Evolutionary conservation across 768 basidiomycete genomes (phyloP), one percentile per base, ranked within the genome.

Genomic region (Crassisporium funariophilum): DNA sequence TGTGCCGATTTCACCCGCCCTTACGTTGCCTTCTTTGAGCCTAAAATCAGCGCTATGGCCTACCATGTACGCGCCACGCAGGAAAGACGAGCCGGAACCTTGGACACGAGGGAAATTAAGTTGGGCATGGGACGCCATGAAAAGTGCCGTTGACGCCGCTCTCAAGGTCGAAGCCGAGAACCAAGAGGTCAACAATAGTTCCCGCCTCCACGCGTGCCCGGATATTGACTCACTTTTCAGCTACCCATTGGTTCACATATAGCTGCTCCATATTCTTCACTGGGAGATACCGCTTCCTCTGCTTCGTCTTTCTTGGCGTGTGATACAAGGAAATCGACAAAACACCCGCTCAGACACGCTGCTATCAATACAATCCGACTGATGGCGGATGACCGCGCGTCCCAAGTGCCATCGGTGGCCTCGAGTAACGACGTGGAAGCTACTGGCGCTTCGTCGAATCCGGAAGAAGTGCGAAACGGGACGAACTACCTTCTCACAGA

Each of bases 401-500:
- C 61, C 22, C 34, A 45, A 13, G 52, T 25, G 10, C 24, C n/a
- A 21, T 29, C 38, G n/a, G n/a, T n/a, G n/a, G n/a, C n/a, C n/a
- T n/a, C n/a, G n/a, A n/a, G n/a, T 29, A 25, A 42, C 15, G 24
- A 39, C n/a, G 40, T 7, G 9, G 19, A 33, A 22, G 7, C 24
- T 22, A 19, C 15, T 19, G 44, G 48, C 9, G 44, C 37, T 41
- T 47, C 55, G 22, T 20, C 45, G 35, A 50, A 54, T 21, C 46
- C 16, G 6, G 68, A 61, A 6, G 52, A 50, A 17, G 31, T 49
- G 31, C 64, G 57, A 44, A 91, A 90, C 55, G 87, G 90, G 11
- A 70, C 84, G 1, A 86, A 88, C 59, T 99, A 99, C 66, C 84
- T 98, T 35, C 76, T 98, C 19, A 98, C 93, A 0, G 83, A 84